Evolutionary conservation across 441 rosid genomes (phyloP).

Genomic region (Euphorbia corollata): DNA sequence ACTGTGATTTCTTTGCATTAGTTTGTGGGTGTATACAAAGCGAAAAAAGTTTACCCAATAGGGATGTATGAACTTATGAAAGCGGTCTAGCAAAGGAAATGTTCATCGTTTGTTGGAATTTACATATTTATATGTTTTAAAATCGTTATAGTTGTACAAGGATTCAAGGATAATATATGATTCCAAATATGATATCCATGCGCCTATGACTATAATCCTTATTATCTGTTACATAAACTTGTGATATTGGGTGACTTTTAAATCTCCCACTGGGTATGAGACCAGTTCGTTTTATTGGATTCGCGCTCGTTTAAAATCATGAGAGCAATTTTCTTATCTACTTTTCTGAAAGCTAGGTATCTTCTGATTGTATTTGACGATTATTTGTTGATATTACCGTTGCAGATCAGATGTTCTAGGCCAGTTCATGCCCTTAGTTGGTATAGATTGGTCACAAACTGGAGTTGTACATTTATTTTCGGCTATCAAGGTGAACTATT

Average conservation of each 20-base stretch:
- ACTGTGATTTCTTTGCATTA: too few species aligned
- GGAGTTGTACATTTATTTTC: conserved; percentile 91
- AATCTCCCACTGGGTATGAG: conserved; percentile 12
- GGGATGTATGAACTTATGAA: not conserved
- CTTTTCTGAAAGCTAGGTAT: conserved; percentile 8
- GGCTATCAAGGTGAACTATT: conserved; percentile 65
- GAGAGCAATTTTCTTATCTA: not conserved
- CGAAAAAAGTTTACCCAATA: not conserved
- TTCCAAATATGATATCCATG: not conserved
- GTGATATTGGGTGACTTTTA: not conserved
- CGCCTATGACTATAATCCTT: not conserved
- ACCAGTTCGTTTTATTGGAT: conserved; percentile 15
- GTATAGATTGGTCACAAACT: conserved; percentile 92
- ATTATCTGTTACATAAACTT: not conserved
- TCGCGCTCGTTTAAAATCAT: conserved; percentile 10
- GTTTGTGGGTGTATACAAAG: not conserved
- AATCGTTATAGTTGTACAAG: not conserved
- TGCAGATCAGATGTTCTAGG: conserved; percentile 94
- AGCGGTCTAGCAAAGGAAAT: not conserved
- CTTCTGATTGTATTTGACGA: conserved; percentile 14
- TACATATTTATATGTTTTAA: not conserved
- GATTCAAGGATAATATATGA: conserved; percentile 2
- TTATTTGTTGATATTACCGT: conserved; percentile 16
- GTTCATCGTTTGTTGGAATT: not conserved
- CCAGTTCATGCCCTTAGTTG: conserved; percentile 97